These are phyloP conservation scores for Colletotrichum tabaci DNA, from an alignment of 2,329 filamentous ascomycete species.

Conservation along the genomic window DNA sequence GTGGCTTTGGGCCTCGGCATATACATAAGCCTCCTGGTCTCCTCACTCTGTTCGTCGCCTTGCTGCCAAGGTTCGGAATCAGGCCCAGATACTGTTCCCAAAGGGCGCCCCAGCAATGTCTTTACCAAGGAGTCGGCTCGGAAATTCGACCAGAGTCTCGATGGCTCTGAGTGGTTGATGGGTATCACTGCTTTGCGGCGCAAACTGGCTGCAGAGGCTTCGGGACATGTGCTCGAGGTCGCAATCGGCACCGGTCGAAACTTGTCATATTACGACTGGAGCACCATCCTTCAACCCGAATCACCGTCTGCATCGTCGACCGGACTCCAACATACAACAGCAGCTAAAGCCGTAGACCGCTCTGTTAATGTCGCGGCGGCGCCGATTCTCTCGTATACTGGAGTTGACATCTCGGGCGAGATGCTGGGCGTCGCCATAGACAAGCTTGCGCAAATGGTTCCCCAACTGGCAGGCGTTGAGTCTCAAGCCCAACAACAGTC, in stretches of 20 bases:
- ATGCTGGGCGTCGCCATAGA: constrained; percentile 72
- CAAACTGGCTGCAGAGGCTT: constrained; percentile 62
- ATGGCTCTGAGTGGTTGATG: constrained; percentile 70
- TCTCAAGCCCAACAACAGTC: constrained; percentile 34
- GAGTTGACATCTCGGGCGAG: constrained; percentile 72
- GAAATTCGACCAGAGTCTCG: constrained; percentile 72
- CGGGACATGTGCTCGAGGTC: constrained; percentile 73
- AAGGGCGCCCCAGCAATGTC: constrained; percentile 62
- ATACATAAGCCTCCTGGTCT: constrained; percentile 37
- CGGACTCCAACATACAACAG: background rate
- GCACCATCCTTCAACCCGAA: constrained; percentile 6
- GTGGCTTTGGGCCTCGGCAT: constrained; percentile 38
- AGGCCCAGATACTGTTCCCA: constrained; percentile 57
- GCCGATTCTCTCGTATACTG: constrained; percentile 69
- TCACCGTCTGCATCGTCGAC: background rate
- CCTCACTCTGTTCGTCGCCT: constrained; percentile 21
- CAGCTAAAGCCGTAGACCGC: background rate
- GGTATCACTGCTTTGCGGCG: constrained; percentile 68
- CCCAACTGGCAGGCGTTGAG: constrained; percentile 53
- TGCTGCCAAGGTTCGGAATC: constrained; percentile 11
- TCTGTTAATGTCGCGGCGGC: background rate
- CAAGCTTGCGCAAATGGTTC: constrained; percentile 62
- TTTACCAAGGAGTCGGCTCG: constrained; percentile 63
- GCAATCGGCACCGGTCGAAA: constrained; percentile 76
- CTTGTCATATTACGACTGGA: constrained; percentile 71